phyloP scores from a whole-genome alignment of 1,139 yeast genomes.

The Protomyces macrosporus region DNA sequence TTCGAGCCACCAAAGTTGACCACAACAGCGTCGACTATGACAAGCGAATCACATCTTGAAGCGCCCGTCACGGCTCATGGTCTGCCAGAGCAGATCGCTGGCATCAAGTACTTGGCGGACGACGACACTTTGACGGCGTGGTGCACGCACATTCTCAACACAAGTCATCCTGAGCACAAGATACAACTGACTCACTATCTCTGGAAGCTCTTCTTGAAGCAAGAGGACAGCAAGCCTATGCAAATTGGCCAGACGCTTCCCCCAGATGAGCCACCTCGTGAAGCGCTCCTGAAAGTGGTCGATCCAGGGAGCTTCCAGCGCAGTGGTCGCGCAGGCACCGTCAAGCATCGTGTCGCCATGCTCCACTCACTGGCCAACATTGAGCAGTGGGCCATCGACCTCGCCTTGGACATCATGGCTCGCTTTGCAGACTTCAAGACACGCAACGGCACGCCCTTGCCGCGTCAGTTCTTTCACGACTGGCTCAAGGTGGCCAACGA shows the following conservation, averaged over 20 bases:
- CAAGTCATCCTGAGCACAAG: slow-evolving; percentile 13
- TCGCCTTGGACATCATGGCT: slow-evolving; percentile 15
- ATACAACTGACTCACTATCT: slow-evolving; percentile 10
- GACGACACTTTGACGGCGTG: not conserved
- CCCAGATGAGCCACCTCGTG: slow-evolving; percentile 8
- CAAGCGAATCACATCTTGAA: not conserved
- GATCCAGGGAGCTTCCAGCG: slow-evolving; percentile 5
- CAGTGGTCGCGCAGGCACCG: slow-evolving; percentile 11
- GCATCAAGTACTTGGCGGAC: not conserved
- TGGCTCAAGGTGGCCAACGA: slow-evolving; percentile 25
- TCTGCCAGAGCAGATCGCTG: not conserved
- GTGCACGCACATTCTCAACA: slow-evolving; percentile 6
- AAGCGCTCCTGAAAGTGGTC: slow-evolving; percentile 1
- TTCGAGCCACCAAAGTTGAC: not conserved
- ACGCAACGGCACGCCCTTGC: not conserved
- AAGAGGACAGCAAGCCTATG: not conserved
- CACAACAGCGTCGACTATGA: not conserved
- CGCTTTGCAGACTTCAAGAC: slow-evolving; percentile 12
- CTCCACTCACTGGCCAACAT: slow-evolving; percentile 18
- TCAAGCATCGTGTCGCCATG: slow-evolving; percentile 20
- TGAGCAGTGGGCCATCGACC: slow-evolving; percentile 23
- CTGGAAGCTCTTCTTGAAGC: not conserved
- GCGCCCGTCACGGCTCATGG: not conserved
- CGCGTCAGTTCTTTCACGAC: slow-evolving; percentile 21
- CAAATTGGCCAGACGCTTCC: not conserved